A percentile compares a stretch with the other conserved stretches of the same genome.
Evolutionary conservation across 2,329 filamentous ascomycete species (phyloP).

Genomic region (Claviceps cyperi): DNA sequence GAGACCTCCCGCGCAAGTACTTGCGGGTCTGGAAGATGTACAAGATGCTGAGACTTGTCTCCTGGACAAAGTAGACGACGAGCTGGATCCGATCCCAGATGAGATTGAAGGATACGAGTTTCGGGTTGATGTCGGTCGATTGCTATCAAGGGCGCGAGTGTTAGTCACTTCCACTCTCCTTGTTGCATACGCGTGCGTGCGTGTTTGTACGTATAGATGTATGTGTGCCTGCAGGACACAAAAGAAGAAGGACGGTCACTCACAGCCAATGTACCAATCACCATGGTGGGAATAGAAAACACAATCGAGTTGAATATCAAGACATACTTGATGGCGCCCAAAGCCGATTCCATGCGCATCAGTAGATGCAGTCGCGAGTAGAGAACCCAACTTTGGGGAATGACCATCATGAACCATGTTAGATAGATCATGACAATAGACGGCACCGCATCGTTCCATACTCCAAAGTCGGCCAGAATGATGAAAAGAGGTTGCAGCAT

Average conservation of each 20-base stretch:
- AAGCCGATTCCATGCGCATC: slow-evolving; percentile 29
- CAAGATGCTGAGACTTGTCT: slow-evolving; percentile 33
- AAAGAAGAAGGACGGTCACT: slow-evolving; percentile 6
- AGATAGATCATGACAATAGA: slow-evolving; percentile 10
- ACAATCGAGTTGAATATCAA: slow-evolving; percentile 39
- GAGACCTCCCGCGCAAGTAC: slow-evolving; percentile 6
- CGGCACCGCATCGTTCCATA: slow-evolving; percentile 6
- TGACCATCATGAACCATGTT: slow-evolving; percentile 31
- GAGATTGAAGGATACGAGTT: slow-evolving; percentile 16
- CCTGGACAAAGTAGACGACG: slow-evolving; percentile 37
- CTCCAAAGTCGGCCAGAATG: slow-evolving; percentile 22
- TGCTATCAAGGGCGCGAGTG: slow-evolving; percentile 8
- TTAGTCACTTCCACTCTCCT: neutral
- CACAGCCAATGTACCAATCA: slow-evolving; percentile 37
- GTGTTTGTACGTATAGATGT: too few species aligned
- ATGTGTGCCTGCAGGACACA: too few species aligned
- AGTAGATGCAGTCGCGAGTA: slow-evolving; percentile 48
- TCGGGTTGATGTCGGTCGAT: slow-evolving; percentile 13
- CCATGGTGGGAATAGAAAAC: slow-evolving; percentile 37
- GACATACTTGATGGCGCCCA: slow-evolving; percentile 37
- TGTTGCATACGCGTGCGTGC: too few species aligned
- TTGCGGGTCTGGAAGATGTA: slow-evolving; percentile 25
- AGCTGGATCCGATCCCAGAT: slow-evolving; percentile 38
- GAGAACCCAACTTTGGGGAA: slow-evolving; percentile 42
- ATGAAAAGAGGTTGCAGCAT: slow-evolving; percentile 26